Conservation (phyloP, 345 rosid genomes). For the Hypericum androsaemum region DNA sequence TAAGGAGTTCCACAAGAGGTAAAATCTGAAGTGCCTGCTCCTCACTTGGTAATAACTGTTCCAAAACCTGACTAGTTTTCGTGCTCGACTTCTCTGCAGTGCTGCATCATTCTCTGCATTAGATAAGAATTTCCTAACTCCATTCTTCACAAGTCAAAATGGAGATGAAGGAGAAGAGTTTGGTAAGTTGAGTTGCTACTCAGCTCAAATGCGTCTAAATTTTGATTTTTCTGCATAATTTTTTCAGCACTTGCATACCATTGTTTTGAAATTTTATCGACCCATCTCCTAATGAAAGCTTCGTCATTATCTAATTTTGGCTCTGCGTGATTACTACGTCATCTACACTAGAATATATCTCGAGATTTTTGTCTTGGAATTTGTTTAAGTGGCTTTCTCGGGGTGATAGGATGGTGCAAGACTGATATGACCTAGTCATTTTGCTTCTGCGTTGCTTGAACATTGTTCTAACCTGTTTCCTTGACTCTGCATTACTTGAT, state of each 20-base stretch:
- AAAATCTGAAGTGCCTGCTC: constrained; percentile 12
- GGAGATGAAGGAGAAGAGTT: constrained; percentile 54
- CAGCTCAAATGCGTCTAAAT: neutral
- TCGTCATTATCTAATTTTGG: too few species aligned
- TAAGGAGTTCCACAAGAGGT: constrained; percentile 76
- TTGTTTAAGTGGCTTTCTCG: too few species aligned
- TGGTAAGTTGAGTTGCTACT: constrained; percentile 28
- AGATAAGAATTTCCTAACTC: constrained; percentile 75
- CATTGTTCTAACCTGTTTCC: neutral
- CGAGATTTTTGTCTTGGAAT: too few species aligned
- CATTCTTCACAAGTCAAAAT: constrained; percentile 75
- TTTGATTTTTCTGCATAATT: neutral
- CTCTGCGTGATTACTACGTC: too few species aligned
- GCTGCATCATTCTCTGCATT: constrained; percentile 63
- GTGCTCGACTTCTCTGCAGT: constrained; percentile 26
- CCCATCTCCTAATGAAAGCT: too few species aligned
- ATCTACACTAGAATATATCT: too few species aligned
- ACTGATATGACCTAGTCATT: neutral
- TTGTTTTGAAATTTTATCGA: too few species aligned
- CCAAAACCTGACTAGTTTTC: neutral
- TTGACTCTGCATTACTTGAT: neutral
- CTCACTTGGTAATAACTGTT: neutral
- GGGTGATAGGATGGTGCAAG: too few species aligned
- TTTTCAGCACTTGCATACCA: neutral
- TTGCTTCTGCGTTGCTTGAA: too few species aligned